A percentile compares a stretch with the other conserved stretches of the same genome.
Conservation (phyloP, 192 early-diverging fungal genomes). For the Backusella tuberculispora region DNA sequence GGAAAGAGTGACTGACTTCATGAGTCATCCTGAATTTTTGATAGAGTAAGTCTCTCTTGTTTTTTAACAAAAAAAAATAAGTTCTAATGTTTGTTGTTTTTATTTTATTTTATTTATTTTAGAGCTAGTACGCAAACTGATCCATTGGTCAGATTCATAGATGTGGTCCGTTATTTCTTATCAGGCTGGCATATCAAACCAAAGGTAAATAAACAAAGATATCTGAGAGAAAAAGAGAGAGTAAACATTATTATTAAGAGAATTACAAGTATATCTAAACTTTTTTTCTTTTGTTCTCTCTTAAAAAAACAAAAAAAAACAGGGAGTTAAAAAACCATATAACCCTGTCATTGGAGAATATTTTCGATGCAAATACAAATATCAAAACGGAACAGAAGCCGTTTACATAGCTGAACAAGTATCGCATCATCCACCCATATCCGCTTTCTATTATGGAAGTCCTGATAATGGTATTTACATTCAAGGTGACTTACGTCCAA, state of each 20-base stretch:
- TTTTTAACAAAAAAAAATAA: slow-evolving; percentile 1
- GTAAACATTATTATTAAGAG: background rate
- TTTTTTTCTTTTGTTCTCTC: background rate
- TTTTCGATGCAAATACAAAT: slow-evolving; percentile 84
- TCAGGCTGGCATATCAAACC: slow-evolving; percentile 97
- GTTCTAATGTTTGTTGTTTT: slow-evolving; percentile 1
- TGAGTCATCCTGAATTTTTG: slow-evolving; percentile 86
- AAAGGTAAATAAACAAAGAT: slow-evolving; percentile 55
- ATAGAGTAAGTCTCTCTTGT: slow-evolving; percentile 59
- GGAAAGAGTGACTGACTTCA: slow-evolving; percentile 96
- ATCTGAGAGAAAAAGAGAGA: background rate
- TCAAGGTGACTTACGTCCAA: slow-evolving; percentile 81
- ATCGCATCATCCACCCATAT: slow-evolving; percentile 93
- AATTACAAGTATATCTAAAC: background rate
- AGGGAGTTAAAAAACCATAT: slow-evolving; percentile 95
- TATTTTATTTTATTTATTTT: background rate
- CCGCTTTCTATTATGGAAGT: slow-evolving; percentile 79
- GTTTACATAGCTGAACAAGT: slow-evolving; percentile 91
- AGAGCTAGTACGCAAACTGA: slow-evolving; percentile 59
- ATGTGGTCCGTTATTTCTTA: slow-evolving; percentile 85
- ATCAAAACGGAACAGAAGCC: slow-evolving; percentile 68
- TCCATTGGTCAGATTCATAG: slow-evolving; percentile 79
- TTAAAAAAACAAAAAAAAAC: slow-evolving; percentile 8
- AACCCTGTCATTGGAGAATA: slow-evolving; percentile 93
- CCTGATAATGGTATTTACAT: slow-evolving; percentile 83